phyloP scores from a whole-genome alignment of 129 eudicot species.

The Scalesia atractyloides region DNA sequence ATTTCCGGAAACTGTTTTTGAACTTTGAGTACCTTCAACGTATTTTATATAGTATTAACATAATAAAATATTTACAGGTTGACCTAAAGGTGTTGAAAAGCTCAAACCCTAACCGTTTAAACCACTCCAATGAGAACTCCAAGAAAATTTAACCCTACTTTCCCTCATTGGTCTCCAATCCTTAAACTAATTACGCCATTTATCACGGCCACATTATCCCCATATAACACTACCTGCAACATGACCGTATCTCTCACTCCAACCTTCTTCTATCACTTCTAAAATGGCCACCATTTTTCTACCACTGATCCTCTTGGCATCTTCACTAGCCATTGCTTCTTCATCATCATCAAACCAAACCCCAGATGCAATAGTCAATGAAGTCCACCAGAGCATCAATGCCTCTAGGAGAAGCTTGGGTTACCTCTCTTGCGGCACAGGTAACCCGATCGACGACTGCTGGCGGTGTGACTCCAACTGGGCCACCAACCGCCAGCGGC shows the following conservation, averaged over 20 bases:
- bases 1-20: too few species aligned
- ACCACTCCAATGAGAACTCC: slow-evolving; percentile 35
- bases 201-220: slow-evolving; percentile 48
- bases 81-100: neutral
- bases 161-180: slow-evolving; percentile 14
- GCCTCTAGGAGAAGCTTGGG: slow-evolving; percentile 78
- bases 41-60: too few species aligned
- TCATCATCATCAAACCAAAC: slow-evolving; percentile 28
- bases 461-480: slow-evolving; percentile 91
- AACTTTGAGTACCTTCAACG: too few species aligned
- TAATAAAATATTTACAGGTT: neutral
- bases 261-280: neutral
- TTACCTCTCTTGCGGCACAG: slow-evolving; percentile 64
- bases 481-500: slow-evolving; percentile 61
- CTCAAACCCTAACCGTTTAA: slow-evolving; percentile 29
- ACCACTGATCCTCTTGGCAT: slow-evolving; percentile 17
- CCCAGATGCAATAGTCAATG: slow-evolving; percentile 54
- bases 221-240: slow-evolving; percentile 37
- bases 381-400: slow-evolving; percentile 61
- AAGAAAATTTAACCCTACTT: slow-evolving; percentile 1
- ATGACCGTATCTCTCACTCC: neutral
- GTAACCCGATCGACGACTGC: slow-evolving; percentile 91
- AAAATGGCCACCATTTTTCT: slow-evolving; percentile 18
- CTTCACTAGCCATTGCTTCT: slow-evolving; percentile 29
- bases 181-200: slow-evolving; percentile 65